Conservation (phyloP, 2,329 filamentous ascomycete species). For the Kalmusia sp. region DNA sequence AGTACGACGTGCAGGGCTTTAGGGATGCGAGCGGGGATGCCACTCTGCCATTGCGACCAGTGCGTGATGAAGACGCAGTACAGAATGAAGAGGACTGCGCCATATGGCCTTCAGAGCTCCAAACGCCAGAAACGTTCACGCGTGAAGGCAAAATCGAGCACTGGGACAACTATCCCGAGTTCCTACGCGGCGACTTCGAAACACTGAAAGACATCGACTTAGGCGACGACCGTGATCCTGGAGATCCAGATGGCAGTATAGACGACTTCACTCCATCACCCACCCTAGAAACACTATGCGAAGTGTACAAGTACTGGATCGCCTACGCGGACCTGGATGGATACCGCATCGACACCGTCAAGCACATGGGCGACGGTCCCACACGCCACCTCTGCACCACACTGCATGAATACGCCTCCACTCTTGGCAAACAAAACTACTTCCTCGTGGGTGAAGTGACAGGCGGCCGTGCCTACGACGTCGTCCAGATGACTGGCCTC, state of each 20-base stretch:
- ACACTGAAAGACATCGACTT: conserved; percentile 26
- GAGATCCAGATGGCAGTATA: neutral
- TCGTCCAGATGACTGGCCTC: conserved; percentile 24
- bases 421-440: conserved; percentile 26
- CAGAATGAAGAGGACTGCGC: conserved; percentile 18
- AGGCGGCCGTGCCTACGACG: conserved; percentile 22
- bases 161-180: conserved; percentile 28
- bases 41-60: conserved; percentile 13
- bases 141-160: conserved; percentile 23
- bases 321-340: conserved; percentile 28
- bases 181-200: conserved; percentile 27
- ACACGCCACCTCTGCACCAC: conserved; percentile 25
- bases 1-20: conserved; percentile 19
- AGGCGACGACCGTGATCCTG: conserved; percentile 8
- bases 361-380: conserved; percentile 30
- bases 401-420: conserved; percentile 24
- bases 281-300: conserved; percentile 20
- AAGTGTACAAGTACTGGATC: conserved; percentile 33
- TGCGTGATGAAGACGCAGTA: neutral
- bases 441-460: conserved; percentile 29
- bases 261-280: conserved; percentile 20
- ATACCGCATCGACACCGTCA: conserved; percentile 30
- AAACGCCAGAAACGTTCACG: conserved; percentile 17
- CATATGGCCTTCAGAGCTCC: conserved; percentile 30
- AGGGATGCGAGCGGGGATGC: conserved; percentile 14